Conservation (phyloP, 371 early-diverging fungal genomes). For the Umbelopsis sp. region DNA sequence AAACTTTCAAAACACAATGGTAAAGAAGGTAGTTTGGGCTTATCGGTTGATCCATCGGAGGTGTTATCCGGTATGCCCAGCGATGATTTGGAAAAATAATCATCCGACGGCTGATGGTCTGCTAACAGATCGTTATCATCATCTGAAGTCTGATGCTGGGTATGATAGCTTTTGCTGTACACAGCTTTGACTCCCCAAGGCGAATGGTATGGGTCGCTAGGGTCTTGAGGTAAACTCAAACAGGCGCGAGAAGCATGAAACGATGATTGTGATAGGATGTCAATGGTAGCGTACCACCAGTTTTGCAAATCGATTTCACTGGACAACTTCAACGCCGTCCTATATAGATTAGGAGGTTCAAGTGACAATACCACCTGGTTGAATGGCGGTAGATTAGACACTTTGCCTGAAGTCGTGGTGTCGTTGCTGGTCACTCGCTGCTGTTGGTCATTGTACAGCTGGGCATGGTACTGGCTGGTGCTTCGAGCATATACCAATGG, state of each 20-base stretch:
- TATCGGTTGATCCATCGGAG: background rate
- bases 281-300: conserved; percentile 50
- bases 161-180: conserved; percentile 33
- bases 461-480: conserved; percentile 46
- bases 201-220: conserved; percentile 48
- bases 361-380: conserved; percentile 38
- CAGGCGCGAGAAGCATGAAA: conserved; percentile 48
- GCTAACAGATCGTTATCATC: background rate
- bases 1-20: conserved; percentile 57
- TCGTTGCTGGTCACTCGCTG: conserved; percentile 13
- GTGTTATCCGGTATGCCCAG: background rate
- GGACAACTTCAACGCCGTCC: conserved; percentile 45
- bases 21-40: background rate
- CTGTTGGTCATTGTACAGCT: conserved; percentile 33
- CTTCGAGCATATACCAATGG: background rate
- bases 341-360: conserved; percentile 51
- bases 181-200: conserved; percentile 58
- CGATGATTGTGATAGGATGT: conserved; percentile 42
- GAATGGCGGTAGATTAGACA: conserved; percentile 25
- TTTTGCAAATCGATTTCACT: conserved; percentile 48
- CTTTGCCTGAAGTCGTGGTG: conserved; percentile 16
- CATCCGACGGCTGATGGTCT: background rate
- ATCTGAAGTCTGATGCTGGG: conserved; percentile 25
- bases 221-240: conserved; percentile 52
- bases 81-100: background rate